A percentile compares a stretch with the other conserved stretches of the same genome.
Conservation (phyloP, 2,329 filamentous ascomycete species). For the Fusarium chaquense region DNA sequence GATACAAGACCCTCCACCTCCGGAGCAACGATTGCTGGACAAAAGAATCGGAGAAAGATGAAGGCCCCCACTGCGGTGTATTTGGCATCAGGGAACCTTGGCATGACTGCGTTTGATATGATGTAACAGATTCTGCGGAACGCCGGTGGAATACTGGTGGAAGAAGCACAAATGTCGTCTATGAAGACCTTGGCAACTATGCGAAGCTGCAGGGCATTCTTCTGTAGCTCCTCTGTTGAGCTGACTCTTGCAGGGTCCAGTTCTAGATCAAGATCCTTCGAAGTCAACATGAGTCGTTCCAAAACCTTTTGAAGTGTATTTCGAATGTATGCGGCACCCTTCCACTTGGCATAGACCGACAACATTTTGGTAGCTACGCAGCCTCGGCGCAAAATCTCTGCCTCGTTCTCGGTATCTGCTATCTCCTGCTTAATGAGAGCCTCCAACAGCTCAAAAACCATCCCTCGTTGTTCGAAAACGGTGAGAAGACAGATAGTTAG, state of each 20-base stretch:
- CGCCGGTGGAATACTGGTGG: conserved; percentile 69
- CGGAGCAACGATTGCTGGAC: conserved; percentile 77
- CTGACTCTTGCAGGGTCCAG: conserved; percentile 72
- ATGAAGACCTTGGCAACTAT: conserved; percentile 79
- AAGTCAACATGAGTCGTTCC: conserved; percentile 73
- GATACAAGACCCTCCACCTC: conserved; percentile 75
- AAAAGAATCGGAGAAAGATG: conserved; percentile 79
- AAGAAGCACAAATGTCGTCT: conserved; percentile 75
- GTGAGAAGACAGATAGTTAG: conserved; percentile 75
- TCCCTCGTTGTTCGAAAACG: conserved; percentile 75
- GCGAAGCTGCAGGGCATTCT: conserved; percentile 73
- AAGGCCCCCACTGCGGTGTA: conserved; percentile 79
- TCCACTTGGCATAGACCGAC: conserved; percentile 79
- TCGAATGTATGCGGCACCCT: conserved; percentile 72
- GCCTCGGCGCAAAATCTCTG: conserved; percentile 74
- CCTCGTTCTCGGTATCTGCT: conserved; percentile 77
- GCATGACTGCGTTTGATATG: conserved; percentile 71
- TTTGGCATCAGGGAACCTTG: conserved; percentile 75
- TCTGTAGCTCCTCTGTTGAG: conserved; percentile 72
- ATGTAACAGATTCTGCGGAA: conserved; percentile 77
- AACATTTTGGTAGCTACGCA: conserved; percentile 80
- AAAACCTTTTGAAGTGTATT: conserved; percentile 74
- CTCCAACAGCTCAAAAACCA: conserved; percentile 73
- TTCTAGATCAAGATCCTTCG: conserved; percentile 75
- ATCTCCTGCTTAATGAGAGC: conserved; percentile 77